These are phyloP conservation scores for Geranomyces variabilis DNA, from an alignment of 192 early-diverging fungal genomes.

Conservation along the genomic window DNA sequence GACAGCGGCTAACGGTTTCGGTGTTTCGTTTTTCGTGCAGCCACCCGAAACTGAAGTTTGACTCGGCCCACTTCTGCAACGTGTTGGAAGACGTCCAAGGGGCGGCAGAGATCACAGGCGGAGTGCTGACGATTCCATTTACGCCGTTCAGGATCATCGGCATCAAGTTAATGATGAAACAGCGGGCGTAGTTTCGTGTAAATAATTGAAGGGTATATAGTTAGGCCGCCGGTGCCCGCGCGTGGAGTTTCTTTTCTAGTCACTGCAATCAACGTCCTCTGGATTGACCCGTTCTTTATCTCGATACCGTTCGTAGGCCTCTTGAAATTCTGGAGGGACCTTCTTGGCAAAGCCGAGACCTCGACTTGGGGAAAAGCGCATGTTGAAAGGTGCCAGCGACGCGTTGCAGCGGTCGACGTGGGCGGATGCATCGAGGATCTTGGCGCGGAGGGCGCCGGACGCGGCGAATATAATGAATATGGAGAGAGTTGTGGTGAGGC, in stretches of 20 bases:
- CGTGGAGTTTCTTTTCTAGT: too few relatives aligned
- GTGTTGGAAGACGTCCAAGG: slow-evolving; percentile 73
- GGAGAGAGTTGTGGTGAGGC: slow-evolving; percentile 14
- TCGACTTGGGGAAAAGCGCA: slow-evolving; percentile 26
- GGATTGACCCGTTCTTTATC: not conserved
- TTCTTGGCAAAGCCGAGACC: slow-evolving; percentile 20
- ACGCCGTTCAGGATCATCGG: slow-evolving; percentile 42
- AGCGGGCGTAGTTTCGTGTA: too few relatives aligned
- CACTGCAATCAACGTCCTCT: too few relatives aligned
- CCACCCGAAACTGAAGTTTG: slow-evolving; percentile 25
- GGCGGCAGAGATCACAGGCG: slow-evolving; percentile 4
- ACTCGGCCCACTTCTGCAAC: slow-evolving; percentile 66
- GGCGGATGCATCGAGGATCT: slow-evolving; percentile 11
- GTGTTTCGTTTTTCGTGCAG: not conserved
- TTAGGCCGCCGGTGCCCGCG: too few relatives aligned
- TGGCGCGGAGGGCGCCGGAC: not conserved
- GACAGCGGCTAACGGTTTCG: not conserved
- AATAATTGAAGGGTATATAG: too few relatives aligned
- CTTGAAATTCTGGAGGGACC: slow-evolving; percentile 32
- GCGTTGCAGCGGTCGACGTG: slow-evolving; percentile 24
- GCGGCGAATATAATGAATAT: slow-evolving; percentile 15
- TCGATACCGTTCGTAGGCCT: slow-evolving; percentile 26
- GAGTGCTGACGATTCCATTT: slow-evolving; percentile 20
- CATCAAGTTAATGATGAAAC: not conserved
- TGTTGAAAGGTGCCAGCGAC: slow-evolving; percentile 36